phyloP scores from a whole-genome alignment of 2,329 filamentous ascomycete genomes.

The Pezicula carpinea region DNA sequence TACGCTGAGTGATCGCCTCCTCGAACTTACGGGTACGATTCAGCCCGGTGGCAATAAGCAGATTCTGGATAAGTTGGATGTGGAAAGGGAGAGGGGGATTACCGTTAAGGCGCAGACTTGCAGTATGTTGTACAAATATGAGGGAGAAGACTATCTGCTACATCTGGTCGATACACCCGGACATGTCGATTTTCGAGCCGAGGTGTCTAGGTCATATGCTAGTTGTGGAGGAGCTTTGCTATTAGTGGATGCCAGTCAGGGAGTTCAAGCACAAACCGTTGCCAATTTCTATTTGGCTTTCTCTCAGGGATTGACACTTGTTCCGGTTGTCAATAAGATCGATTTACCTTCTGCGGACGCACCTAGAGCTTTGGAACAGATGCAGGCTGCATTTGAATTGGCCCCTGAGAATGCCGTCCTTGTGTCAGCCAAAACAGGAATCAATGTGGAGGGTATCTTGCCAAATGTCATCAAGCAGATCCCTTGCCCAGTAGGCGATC shows the following conservation, averaged over 20 bases:
- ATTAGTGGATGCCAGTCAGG: constrained; percentile 93
- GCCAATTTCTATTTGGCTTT: constrained; percentile 99
- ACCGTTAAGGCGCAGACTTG: constrained; percentile 99
- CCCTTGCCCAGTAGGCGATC: constrained; percentile 72
- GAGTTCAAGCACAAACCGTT: constrained; percentile 95
- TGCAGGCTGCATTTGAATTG: constrained; percentile 82
- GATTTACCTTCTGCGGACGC: constrained; percentile 87
- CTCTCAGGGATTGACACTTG: constrained; percentile 77
- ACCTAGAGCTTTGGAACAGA: constrained; percentile 79
- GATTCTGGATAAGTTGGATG: constrained; percentile 93
- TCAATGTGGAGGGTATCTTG: constrained; percentile 79
- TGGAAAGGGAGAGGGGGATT: constrained; percentile 92
- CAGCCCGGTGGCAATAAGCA: constrained; percentile 84
- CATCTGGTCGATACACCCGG: constrained; percentile 96
- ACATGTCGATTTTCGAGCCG: constrained; percentile 95
- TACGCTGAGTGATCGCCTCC: constrained; percentile 84
- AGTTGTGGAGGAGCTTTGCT: constrained; percentile 90
- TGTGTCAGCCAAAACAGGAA: constrained; percentile 91
- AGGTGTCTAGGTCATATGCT: constrained; percentile 92
- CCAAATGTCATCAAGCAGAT: constrained; percentile 83
- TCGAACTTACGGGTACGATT: constrained; percentile 94
- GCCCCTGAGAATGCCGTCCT: constrained; percentile 68
- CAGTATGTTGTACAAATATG: constrained; percentile 90
- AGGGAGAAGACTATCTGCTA: constrained; percentile 83
- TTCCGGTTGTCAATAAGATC: constrained; percentile 96